A percentile compares a stretch with the other conserved stretches of the same genome.
These are phyloP conservation scores for Suillus occidentalis DNA, from an alignment of 768 basidiomycete species.

Conservation along the genomic window DNA sequence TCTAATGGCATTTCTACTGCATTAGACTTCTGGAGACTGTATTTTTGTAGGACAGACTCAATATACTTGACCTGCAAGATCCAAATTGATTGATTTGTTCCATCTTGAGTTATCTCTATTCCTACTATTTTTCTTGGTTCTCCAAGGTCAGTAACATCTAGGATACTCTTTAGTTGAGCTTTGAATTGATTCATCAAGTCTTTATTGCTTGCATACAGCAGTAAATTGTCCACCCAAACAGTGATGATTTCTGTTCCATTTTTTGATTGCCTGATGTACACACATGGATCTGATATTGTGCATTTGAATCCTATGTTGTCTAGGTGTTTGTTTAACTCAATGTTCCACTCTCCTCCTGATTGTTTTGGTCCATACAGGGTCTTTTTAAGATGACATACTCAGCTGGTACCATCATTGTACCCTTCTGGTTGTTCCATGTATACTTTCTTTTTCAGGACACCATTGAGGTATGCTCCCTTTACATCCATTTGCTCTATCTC, in stretches of 20 bases:
- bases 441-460: constrained; percentile 24
- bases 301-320: constrained; percentile 19
- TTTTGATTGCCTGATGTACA: not conserved
- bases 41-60: too few species aligned
- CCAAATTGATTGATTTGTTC: too few species aligned
- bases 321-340: constrained; percentile 22
- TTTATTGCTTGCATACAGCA: not conserved
- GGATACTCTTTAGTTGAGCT: too few species aligned
- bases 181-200: not conserved
- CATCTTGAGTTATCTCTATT: too few species aligned
- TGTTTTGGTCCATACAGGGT: constrained; percentile 34
- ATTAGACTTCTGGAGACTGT: too few species aligned
- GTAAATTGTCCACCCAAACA: constrained; percentile 32
- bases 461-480: constrained; percentile 28
- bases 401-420: constrained; percentile 14
- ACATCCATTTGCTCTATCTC: constrained; percentile 30
- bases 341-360: constrained; percentile 30
- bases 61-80: too few species aligned
- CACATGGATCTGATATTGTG: constrained; percentile 21
- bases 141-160: too few species aligned
- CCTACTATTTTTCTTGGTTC: too few species aligned
- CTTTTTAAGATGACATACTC: constrained; percentile 22
- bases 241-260: constrained; percentile 19
- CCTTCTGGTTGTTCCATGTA: constrained; percentile 30
- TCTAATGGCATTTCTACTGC: too few species aligned